phyloP scores from a whole-genome alignment of 495 filamentous ascomycete genomes.

The Talaromyces stipitatus region DNA sequence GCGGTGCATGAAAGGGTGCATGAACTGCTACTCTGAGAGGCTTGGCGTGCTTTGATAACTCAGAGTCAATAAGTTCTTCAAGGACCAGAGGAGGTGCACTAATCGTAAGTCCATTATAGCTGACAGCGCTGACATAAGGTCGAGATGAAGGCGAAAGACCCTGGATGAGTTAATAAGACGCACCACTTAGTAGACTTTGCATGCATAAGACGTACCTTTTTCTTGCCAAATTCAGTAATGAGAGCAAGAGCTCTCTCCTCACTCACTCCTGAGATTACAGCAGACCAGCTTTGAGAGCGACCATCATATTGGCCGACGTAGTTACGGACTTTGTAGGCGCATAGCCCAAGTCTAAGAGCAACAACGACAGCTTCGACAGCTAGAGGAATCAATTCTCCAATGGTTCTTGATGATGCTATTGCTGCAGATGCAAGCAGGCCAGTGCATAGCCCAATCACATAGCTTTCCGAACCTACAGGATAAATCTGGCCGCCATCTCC shows the following conservation, averaged over 20 bases:
- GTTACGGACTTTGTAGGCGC: slow-evolving; percentile 38
- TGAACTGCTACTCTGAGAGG: slow-evolving; percentile 61
- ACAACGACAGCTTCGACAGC: slow-evolving; percentile 65
- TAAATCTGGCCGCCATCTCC: slow-evolving; percentile 48
- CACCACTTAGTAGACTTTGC: background rate
- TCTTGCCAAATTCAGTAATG: slow-evolving; percentile 16
- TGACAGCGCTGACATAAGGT: slow-evolving; percentile 69
- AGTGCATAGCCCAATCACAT: slow-evolving; percentile 54
- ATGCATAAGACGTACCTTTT: slow-evolving; percentile 8
- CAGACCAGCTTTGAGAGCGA: slow-evolving; percentile 29
- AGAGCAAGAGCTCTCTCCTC: slow-evolving; percentile 19
- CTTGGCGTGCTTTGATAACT: slow-evolving; percentile 45
- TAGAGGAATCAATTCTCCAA: slow-evolving; percentile 59
- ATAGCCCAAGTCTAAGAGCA: slow-evolving; percentile 62
- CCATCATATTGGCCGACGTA: slow-evolving; percentile 22
- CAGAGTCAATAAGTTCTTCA: slow-evolving; percentile 46
- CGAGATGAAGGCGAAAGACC: slow-evolving; percentile 50
- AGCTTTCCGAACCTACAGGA: slow-evolving; percentile 34
- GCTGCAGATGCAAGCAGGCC: slow-evolving; percentile 66
- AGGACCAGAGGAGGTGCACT: slow-evolving; percentile 69
- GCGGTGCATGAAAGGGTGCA: slow-evolving; percentile 73
- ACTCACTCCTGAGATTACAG: slow-evolving; percentile 28
- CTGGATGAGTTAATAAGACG: slow-evolving; percentile 32
- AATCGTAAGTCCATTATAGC: slow-evolving; percentile 61
- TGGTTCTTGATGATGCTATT: slow-evolving; percentile 57